Conservation (phyloP, 371 early-diverging fungal species). For the Rhizopus sp. region DNA sequence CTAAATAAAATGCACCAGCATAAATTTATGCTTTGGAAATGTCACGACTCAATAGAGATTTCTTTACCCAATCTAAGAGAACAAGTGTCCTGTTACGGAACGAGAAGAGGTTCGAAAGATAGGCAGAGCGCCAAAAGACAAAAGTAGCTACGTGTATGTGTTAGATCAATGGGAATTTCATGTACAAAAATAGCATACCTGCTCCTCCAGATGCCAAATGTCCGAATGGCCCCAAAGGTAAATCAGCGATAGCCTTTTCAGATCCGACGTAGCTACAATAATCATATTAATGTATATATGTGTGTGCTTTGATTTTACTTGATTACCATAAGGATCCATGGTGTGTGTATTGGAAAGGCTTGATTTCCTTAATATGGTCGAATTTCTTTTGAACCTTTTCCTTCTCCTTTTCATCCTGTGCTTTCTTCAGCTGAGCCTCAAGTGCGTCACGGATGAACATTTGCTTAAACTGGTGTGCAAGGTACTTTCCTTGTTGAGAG, state of each 20-base stretch:
- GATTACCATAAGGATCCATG: conserved; percentile 83
- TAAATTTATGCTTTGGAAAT: conserved; percentile 77
- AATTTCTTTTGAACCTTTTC: conserved; percentile 43
- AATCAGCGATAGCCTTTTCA: conserved; percentile 89
- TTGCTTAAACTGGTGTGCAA: conserved; percentile 71
- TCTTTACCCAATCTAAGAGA: conserved; percentile 88
- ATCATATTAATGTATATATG: background rate
- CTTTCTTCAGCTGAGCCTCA: conserved; percentile 28
- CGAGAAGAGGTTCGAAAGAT: conserved; percentile 77
- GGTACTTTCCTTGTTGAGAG: conserved; percentile 86
- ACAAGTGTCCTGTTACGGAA: conserved; percentile 81
- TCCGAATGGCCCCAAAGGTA: conserved; percentile 75
- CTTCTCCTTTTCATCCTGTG: conserved; percentile 35
- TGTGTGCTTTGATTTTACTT: background rate
- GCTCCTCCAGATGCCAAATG: conserved; percentile 73
- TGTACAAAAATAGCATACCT: conserved; percentile 29
- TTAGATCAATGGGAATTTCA: background rate
- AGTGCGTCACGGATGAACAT: conserved; percentile 52
- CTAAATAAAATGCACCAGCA: background rate
- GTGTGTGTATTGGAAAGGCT: conserved; percentile 81
- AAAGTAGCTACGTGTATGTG: conserved; percentile 55
- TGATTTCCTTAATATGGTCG: conserved; percentile 44
- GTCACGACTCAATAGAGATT: conserved; percentile 85
- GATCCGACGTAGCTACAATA: conserved; percentile 75
- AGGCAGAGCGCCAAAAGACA: conserved; percentile 79